phyloP scores from a whole-genome alignment of 371 early-diverging fungal genomes.

The Apophysomyces variabilis region DNA sequence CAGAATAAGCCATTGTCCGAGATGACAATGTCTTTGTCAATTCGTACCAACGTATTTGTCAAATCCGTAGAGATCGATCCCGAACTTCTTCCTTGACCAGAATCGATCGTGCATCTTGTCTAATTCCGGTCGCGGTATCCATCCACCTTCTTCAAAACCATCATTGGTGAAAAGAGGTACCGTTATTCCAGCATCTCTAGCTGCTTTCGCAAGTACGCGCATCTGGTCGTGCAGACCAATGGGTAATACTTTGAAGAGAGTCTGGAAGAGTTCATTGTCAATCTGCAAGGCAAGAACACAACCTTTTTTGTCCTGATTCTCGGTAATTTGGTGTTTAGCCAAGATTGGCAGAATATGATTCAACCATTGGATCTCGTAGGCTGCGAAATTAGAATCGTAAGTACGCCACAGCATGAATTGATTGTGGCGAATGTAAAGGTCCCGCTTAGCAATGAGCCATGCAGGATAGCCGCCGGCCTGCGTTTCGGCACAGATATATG shows the following conservation, averaged over 20 bases:
- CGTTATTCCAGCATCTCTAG: slow-evolving; percentile 77
- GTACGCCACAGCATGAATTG: slow-evolving; percentile 66
- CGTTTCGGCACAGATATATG: slow-evolving; percentile 90
- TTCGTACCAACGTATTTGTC: slow-evolving; percentile 77
- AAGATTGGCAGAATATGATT: slow-evolving; percentile 76
- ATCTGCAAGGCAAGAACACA: slow-evolving; percentile 81
- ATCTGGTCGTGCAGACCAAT: slow-evolving; percentile 86
- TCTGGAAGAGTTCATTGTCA: slow-evolving; percentile 82
- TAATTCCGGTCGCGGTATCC: slow-evolving; percentile 56
- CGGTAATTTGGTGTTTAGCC: slow-evolving; percentile 79
- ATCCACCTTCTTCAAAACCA: slow-evolving; percentile 73
- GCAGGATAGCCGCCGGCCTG: slow-evolving; percentile 87
- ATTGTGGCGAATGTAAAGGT: slow-evolving; percentile 78
- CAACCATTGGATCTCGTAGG: slow-evolving; percentile 76
- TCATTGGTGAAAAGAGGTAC: slow-evolving; percentile 88
- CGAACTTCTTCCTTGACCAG: slow-evolving; percentile 58
- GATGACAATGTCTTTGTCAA: not conserved
- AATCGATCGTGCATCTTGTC: slow-evolving; percentile 27
- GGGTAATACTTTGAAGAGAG: slow-evolving; percentile 63
- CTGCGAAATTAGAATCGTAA: slow-evolving; percentile 73
- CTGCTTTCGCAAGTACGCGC: slow-evolving; percentile 74
- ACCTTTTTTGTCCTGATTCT: slow-evolving; percentile 48
- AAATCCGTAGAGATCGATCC: slow-evolving; percentile 80
- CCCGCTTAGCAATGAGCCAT: slow-evolving; percentile 82
- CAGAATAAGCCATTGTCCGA: not conserved